Percentiles rank a stretch among this genome's conserved stretches.
These are phyloP conservation scores for Hydrangea macrophylla DNA, from an alignment of 148 eudicot species.

Conservation along the genomic window DNA sequence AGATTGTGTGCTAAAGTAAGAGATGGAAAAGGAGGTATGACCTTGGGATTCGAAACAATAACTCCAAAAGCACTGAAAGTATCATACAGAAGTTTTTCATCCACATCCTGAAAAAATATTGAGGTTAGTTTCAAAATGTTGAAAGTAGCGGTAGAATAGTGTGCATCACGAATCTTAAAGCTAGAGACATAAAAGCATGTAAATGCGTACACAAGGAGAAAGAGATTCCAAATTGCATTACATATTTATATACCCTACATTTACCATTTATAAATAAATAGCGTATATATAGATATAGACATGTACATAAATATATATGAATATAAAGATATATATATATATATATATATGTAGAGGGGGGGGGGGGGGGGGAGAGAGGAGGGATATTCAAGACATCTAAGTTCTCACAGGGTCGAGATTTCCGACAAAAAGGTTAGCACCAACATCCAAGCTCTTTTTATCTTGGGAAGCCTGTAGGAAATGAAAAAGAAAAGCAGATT, in stretches of 20 bases:
- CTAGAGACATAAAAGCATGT: too few relatives aligned
- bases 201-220: too few relatives aligned
- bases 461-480: conserved; percentile 96
- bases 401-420: conserved; percentile 91
- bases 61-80: conserved; percentile 99
- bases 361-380: neutral
- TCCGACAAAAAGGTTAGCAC: conserved; percentile 97
- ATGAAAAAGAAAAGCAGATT: conserved; percentile 10
- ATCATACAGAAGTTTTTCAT: conserved; percentile 92
- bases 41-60: conserved; percentile 93
- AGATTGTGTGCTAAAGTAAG: conserved; percentile 1
- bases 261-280: too few relatives aligned
- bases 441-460: conserved; percentile 96
- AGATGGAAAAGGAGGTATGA: conserved; percentile 15
- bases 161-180: too few relatives aligned
- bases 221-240: too few relatives aligned
- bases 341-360: neutral
- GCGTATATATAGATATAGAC: too few relatives aligned
- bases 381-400: neutral
- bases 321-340: too few relatives aligned
- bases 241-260: too few relatives aligned
- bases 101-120: conserved; percentile 75
- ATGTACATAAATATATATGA: too few relatives aligned
- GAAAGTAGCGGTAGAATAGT: neutral
- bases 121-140: neutral